Evolutionary conservation across 1,284 basidiomycete species (phyloP).

Genomic region (Cystobasidium slooffiae): DNA sequence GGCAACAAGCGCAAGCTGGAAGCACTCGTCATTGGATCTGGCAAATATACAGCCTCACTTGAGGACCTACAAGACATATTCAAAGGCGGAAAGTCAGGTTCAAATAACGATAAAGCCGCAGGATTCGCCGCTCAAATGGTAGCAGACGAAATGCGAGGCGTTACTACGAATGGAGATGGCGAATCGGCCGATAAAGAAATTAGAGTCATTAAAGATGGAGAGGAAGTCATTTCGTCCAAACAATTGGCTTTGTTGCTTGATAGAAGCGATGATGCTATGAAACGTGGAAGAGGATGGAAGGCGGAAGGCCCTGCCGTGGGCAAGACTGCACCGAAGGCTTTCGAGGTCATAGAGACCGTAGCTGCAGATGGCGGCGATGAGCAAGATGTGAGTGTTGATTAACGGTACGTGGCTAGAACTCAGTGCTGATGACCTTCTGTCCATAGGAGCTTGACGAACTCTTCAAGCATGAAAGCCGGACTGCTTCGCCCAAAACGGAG

Average conservation of each 20-base stretch:
- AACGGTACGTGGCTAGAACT: not conserved
- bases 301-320: constrained; percentile 6
- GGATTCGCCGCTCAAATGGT: constrained; percentile 82
- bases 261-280: constrained; percentile 45
- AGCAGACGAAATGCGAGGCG: constrained; percentile 54
- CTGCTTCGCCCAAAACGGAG: constrained; percentile 8
- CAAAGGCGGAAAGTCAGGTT: constrained; percentile 66
- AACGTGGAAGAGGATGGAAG: constrained; percentile 42
- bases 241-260: constrained; percentile 43
- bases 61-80: constrained; percentile 62
- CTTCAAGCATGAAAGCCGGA: constrained; percentile 33
- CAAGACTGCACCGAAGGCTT: constrained; percentile 27
- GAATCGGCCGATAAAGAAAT: constrained; percentile 71
- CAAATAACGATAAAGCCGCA: constrained; percentile 64
- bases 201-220: constrained; percentile 75
- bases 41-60: constrained; percentile 58
- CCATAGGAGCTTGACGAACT: constrained; percentile 28
- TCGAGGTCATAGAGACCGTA: constrained; percentile 44
- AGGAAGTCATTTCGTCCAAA: constrained; percentile 69
- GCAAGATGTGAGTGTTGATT: constrained; percentile 18
- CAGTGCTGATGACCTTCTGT: not conserved
- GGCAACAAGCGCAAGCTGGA: constrained; percentile 86
- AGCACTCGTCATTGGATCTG: constrained; percentile 90
- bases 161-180: constrained; percentile 62
- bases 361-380: constrained; percentile 25